These are phyloP conservation scores for Boletus edulis DNA, from an alignment of 768 basidiomycete genomes.

Conservation along the genomic window DNA sequence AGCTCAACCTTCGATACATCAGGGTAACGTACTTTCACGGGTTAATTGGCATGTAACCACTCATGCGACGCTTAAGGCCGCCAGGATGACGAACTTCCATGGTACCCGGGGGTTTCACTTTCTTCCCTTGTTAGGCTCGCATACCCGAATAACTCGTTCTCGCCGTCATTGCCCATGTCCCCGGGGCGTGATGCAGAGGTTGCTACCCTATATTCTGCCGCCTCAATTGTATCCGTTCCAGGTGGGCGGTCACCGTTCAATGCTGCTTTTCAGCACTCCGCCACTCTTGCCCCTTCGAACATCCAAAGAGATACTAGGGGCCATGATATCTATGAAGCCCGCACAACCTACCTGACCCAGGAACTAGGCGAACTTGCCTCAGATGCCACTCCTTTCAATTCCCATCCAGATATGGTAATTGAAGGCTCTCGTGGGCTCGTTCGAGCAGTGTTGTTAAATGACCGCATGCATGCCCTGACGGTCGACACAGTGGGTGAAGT, in stretches of 20 bases:
- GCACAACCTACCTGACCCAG: conserved; percentile 53
- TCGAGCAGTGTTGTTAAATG: conserved; percentile 78
- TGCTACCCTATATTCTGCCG: conserved; percentile 84
- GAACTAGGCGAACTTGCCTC: conserved; percentile 78
- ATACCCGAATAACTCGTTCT: conserved; percentile 63
- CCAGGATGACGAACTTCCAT: conserved; percentile 26
- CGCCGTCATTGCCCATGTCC: conserved; percentile 32
- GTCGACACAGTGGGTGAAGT: conserved; percentile 88
- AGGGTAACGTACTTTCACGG: conserved; percentile 16
- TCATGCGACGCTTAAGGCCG: conserved; percentile 19
- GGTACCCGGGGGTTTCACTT: conserved; percentile 64
- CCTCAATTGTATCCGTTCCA: conserved; percentile 72
- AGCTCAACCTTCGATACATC: conserved; percentile 6
- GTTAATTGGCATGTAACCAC: background rate
- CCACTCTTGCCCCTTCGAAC: conserved; percentile 27
- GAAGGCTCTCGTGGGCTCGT: conserved; percentile 79
- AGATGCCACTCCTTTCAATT: conserved; percentile 61
- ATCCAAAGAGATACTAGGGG: conserved; percentile 18
- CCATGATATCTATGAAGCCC: conserved; percentile 37
- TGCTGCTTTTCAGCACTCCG: conserved; percentile 32
- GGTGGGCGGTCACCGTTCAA: conserved; percentile 38
- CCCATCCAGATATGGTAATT: conserved; percentile 67
- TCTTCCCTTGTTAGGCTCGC: conserved; percentile 66
- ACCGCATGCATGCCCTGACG: conserved; percentile 86
- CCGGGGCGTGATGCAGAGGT: conserved; percentile 70